These are phyloP conservation scores for Dendrobium officinale DNA, from an alignment of 106 monocot genomes.

Conservation along the genomic window DNA sequence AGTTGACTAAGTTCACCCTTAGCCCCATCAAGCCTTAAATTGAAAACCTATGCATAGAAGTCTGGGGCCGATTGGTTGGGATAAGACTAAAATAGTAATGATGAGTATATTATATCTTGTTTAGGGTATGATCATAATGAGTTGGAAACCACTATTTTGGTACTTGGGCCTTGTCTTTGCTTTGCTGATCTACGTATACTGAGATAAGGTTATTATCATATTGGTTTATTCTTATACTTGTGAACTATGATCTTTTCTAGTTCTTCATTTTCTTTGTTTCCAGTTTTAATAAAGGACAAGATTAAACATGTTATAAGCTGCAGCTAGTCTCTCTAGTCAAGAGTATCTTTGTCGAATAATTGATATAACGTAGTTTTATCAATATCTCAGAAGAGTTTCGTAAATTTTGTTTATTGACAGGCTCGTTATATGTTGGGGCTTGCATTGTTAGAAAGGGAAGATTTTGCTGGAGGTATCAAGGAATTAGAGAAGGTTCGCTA, in stretches of 20 bases:
- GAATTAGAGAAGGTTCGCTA: slow-evolving; percentile 68
- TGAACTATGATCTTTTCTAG: background rate
- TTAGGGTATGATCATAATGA: too few relatives aligned
- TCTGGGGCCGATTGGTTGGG: too few relatives aligned
- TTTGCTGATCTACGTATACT: background rate
- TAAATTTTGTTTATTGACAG: slow-evolving; percentile 20
- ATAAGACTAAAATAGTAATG: too few relatives aligned
- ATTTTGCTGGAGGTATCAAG: slow-evolving; percentile 51
- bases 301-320: too few relatives aligned
- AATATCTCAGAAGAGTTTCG: background rate
- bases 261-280: background rate
- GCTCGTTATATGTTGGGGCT: slow-evolving; percentile 77
- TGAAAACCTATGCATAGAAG: too few relatives aligned
- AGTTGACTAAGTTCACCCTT: too few relatives aligned
- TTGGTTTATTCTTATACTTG: background rate
- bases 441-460: slow-evolving; percentile 51
- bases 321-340: background rate
- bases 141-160: background rate
- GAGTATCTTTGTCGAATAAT: background rate
- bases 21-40: too few relatives aligned
- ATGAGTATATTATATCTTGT: too few relatives aligned
- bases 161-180: background rate
- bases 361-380: background rate
- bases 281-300: background rate
- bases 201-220: background rate